Evolutionary conservation across 441 rosid species (phyloP).

Genomic region (Heliophila coronopifolia): DNA sequence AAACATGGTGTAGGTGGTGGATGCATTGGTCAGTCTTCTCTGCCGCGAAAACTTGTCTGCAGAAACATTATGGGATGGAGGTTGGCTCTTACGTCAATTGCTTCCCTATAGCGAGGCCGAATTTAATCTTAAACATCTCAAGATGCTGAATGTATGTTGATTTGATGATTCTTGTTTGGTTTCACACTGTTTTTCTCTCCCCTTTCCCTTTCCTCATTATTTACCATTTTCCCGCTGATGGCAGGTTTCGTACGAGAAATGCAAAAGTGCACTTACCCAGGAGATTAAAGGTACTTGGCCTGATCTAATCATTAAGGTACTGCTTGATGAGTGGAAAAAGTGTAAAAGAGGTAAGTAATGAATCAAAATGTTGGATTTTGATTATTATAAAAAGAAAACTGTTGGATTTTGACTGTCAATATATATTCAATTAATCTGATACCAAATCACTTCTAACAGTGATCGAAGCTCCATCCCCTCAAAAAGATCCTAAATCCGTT

Average conservation of each 20-base stretch:
- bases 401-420: constrained; percentile 3
- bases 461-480: constrained; percentile 80
- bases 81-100: constrained; percentile 96
- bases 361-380: neutral
- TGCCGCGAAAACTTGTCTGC: constrained; percentile 83
- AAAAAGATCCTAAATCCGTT: constrained; percentile 71
- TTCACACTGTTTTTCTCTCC: neutral
- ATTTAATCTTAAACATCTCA: constrained; percentile 70
- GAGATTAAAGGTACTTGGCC: constrained; percentile 77
- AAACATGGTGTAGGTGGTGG: constrained; percentile 63
- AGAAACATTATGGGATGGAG: constrained; percentile 96
- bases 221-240: constrained; percentile 15
- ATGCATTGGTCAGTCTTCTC: constrained; percentile 78
- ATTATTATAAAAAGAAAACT: no score
- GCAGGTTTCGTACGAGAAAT: constrained; percentile 70
- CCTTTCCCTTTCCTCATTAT: neutral
- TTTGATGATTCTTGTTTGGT: neutral
- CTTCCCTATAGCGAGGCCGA: constrained; percentile 87
- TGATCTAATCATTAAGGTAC: constrained; percentile 60
- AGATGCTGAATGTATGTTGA: constrained; percentile 58
- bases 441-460: constrained; percentile 39
- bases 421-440: constrained; percentile 5
- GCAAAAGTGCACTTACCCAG: constrained; percentile 39
- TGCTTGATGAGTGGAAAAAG: constrained; percentile 86
- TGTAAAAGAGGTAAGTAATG: constrained; percentile 75